Conservation (phyloP, 495 filamentous ascomycete species). For the Talaromyces stipitatus region DNA sequence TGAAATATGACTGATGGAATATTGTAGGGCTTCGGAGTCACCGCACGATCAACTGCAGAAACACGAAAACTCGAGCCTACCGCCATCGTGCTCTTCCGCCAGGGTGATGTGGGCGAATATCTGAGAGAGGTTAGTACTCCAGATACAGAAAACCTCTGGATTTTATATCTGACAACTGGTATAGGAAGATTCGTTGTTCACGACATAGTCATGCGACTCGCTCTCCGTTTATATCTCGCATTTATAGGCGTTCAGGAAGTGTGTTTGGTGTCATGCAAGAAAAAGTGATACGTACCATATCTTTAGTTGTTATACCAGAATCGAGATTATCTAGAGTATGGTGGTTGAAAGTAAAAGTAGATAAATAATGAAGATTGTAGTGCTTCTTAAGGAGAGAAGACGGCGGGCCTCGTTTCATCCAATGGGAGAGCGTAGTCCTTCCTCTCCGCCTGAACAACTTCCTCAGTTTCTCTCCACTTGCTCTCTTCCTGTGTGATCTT, state of each 20-base stretch:
- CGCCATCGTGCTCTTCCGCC: constrained; percentile 73
- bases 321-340: background rate
- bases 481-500: background rate
- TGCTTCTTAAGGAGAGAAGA: background rate
- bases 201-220: constrained; percentile 21
- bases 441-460: background rate
- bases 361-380: background rate
- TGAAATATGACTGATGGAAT: background rate
- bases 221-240: background rate
- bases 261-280: background rate
- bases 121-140: constrained; percentile 57
- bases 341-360: background rate
- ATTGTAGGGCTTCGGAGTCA: constrained; percentile 68
- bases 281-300: constrained; percentile 1
- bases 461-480: background rate
- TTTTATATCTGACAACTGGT: constrained; percentile 13
- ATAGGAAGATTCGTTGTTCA: constrained; percentile 43
- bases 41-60: constrained; percentile 75
- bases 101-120: constrained; percentile 88
- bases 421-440: background rate
- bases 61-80: constrained; percentile 79
- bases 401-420: background rate
- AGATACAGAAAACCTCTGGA: background rate
- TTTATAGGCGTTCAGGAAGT: constrained; percentile 1
- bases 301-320: background rate